Evolutionary conservation across 2,329 filamentous ascomycete species (phyloP).

Genomic region (Cladosporium sp.): DNA sequence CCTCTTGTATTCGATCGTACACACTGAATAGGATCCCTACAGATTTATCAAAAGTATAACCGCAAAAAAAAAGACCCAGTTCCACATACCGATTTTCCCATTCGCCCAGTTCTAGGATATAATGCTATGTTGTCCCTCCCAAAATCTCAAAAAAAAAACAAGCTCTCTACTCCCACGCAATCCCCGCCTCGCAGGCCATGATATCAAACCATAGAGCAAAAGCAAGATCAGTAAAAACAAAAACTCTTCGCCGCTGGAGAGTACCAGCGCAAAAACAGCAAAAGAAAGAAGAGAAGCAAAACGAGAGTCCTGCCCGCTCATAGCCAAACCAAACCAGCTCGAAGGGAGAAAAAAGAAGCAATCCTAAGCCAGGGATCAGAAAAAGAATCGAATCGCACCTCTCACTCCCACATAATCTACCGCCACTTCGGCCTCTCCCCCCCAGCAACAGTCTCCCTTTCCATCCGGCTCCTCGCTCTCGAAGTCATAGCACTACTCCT

Average conservation of each 20-base stretch:
- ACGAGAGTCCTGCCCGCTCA: not conserved
- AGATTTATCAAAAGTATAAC: not conserved
- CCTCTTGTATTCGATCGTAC: not conserved
- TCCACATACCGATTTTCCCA: not conserved
- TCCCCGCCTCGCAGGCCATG: not conserved
- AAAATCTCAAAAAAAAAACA: not conserved
- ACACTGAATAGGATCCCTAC: not conserved
- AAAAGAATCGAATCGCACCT: not conserved
- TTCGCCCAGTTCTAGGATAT: not conserved
- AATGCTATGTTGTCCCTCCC: not conserved
- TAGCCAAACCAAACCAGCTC: not conserved
- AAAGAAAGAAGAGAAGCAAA: not conserved
- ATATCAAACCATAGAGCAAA: not conserved
- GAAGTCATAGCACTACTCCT: slow-evolving; percentile 25
- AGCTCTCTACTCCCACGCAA: not conserved
- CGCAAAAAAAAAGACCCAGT: not conserved
- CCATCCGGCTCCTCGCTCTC: slow-evolving; percentile 27
- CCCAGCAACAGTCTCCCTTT: slow-evolving; percentile 19
- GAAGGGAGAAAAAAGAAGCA: not conserved
- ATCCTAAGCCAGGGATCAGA: not conserved
- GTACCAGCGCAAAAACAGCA: not conserved
- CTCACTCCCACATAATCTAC: not conserved
- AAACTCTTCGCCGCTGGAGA: no score
- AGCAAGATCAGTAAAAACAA: not conserved
- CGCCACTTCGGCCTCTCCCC: slow-evolving; percentile 31